These are phyloP conservation scores for Globisporangium cylindrosporum DNA, from an alignment of 352 stramenopile species.

Conservation along the genomic window DNA sequence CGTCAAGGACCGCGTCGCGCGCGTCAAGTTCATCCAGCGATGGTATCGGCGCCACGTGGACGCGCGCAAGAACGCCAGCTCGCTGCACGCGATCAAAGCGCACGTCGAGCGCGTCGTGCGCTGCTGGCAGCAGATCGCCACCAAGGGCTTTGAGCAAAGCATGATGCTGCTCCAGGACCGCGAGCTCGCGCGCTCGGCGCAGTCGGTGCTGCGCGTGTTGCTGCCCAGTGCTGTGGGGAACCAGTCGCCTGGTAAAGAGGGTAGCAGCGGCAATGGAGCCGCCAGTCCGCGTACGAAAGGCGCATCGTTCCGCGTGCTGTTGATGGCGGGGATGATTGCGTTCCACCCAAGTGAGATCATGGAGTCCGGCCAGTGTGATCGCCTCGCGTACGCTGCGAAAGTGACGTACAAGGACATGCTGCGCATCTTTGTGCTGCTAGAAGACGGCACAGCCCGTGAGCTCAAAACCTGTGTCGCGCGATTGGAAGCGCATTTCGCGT, in stretches of 20 bases:
- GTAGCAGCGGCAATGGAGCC: not conserved
- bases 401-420: slow-evolving; percentile 38
- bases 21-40: slow-evolving; percentile 72
- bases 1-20: slow-evolving; percentile 56
- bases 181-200: slow-evolving; percentile 42
- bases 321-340: slow-evolving; percentile 76
- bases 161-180: slow-evolving; percentile 66
- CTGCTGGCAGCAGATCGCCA: slow-evolving; percentile 42
- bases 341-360: slow-evolving; percentile 66
- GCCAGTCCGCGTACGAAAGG: slow-evolving; percentile 27
- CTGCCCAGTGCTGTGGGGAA: slow-evolving; percentile 22
- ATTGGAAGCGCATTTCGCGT: slow-evolving; percentile 54
- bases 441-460: slow-evolving; percentile 30
- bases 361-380: slow-evolving; percentile 37
- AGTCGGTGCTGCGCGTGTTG: slow-evolving; percentile 55
- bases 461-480: slow-evolving; percentile 40
- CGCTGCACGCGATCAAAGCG: slow-evolving; percentile 30
- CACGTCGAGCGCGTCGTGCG: slow-evolving; percentile 39
- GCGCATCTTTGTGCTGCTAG: slow-evolving; percentile 30
- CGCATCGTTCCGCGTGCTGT: slow-evolving; percentile 55
- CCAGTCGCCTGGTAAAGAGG: slow-evolving; percentile 13
- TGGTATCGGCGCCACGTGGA: slow-evolving; percentile 61
- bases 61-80: slow-evolving; percentile 34
- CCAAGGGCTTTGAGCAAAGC: slow-evolving; percentile 47
- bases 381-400: slow-evolving; percentile 44